These are phyloP conservation scores for Xerocomus spinulosus DNA, from an alignment of 768 basidiomycete species.

Conservation along the genomic window DNA sequence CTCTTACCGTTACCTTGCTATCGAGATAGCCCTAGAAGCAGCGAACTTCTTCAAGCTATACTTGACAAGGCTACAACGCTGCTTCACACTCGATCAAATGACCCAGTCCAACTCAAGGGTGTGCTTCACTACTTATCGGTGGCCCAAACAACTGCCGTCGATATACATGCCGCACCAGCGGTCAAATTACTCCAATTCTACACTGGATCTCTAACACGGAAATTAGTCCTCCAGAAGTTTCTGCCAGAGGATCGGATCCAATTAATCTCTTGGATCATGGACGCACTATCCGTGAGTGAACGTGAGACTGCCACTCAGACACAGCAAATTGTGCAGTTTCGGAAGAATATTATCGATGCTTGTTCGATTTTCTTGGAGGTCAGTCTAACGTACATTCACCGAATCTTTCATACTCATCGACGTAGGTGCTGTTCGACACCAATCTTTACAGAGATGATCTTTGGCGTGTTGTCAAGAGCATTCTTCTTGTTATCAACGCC, in stretches of 20 bases:
- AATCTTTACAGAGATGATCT: constrained; percentile 20
- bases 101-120: constrained; percentile 31
- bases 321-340: constrained; percentile 33
- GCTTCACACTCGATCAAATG: constrained; percentile 30
- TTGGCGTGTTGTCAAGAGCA: constrained; percentile 22
- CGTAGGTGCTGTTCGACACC: constrained; percentile 20
- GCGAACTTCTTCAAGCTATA: constrained; percentile 38
- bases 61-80: constrained; percentile 34
- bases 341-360: constrained; percentile 48
- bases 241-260: constrained; percentile 39
- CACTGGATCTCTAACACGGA: constrained; percentile 39
- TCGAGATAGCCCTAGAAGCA: constrained; percentile 31
- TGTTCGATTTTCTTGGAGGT: constrained; percentile 44
- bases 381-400: constrained; percentile 18
- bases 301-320: constrained; percentile 21
- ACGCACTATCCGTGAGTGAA: constrained; percentile 39
- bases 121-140: constrained; percentile 46
- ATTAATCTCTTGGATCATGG: constrained; percentile 45
- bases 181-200: constrained; percentile 52
- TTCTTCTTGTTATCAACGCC: constrained; percentile 20
- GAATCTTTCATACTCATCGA: constrained; percentile 4
- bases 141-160: constrained; percentile 39
- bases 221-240: constrained; percentile 45
- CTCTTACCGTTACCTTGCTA: constrained; percentile 49
- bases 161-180: constrained; percentile 40